Evolutionary conservation across 1,284 basidiomycete species (phyloP).

Genomic region (Schizopora paradoxa): DNA sequence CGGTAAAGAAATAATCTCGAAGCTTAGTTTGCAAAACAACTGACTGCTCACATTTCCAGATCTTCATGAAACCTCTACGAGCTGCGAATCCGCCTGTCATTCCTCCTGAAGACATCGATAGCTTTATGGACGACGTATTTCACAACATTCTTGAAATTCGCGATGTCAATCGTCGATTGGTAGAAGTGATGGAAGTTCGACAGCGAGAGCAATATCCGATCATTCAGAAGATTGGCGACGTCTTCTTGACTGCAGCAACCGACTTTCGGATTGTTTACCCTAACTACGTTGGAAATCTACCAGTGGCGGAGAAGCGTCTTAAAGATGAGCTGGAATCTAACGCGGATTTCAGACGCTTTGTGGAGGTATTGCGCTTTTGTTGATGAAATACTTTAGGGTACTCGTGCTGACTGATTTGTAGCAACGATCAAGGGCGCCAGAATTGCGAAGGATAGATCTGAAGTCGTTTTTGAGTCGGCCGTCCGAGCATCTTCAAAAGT

Average conservation of each 20-base stretch:
- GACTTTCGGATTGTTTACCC: constrained; percentile 88
- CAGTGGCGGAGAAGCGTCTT: constrained; percentile 80
- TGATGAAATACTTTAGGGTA: constrained; percentile 1
- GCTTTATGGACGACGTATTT: constrained; percentile 85
- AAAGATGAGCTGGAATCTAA: constrained; percentile 84
- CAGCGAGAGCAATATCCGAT: constrained; percentile 86
- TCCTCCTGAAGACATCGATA: constrained; percentile 56
- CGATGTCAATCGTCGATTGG: constrained; percentile 73
- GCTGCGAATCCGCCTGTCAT: constrained; percentile 71
- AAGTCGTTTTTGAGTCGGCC: constrained; percentile 86
- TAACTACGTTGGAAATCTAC: constrained; percentile 79
- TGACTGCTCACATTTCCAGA: constrained; percentile 30
- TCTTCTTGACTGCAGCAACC: constrained; percentile 83
- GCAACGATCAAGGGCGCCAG: constrained; percentile 63
- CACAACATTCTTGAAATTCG: constrained; percentile 82
- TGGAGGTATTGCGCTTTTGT: constrained; percentile 58
- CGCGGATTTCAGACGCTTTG: constrained; percentile 75
- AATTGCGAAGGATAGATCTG: constrained; percentile 76
- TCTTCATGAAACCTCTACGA: constrained; percentile 78
- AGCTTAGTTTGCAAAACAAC: constrained; percentile 1
- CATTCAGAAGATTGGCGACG: constrained; percentile 83
- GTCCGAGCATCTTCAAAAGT: constrained; percentile 85
- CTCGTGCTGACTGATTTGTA: constrained; percentile 20
- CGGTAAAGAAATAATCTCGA: constrained; percentile 35
- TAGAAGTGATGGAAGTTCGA: constrained; percentile 83